Conservation (phyloP, 2,329 filamentous ascomycete genomes). For the Sporothrix humicola region DNA sequence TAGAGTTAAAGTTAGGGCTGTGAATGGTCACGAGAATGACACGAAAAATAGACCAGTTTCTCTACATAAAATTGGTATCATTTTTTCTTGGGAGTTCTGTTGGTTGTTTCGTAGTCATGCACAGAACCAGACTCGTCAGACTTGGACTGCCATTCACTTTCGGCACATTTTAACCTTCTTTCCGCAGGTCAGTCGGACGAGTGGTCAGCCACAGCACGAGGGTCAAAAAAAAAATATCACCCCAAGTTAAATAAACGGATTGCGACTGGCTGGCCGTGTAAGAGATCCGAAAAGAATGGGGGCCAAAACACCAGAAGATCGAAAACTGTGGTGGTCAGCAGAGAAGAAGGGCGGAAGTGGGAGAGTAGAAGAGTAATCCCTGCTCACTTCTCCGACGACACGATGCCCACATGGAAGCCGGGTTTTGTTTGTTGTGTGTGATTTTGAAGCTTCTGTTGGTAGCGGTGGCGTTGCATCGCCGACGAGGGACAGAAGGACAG, state of each 20-base stretch:
- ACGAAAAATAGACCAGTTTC: background rate
- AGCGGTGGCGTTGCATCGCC: background rate
- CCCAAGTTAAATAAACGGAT: background rate
- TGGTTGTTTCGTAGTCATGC: constrained; percentile 15
- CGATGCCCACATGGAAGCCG: background rate
- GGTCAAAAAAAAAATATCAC: background rate
- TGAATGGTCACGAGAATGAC: background rate
- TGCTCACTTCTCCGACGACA: too few relatives aligned
- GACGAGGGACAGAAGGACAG: background rate
- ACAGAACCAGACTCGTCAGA: background rate
- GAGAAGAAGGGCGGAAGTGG: too few relatives aligned
- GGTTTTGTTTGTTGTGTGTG: background rate
- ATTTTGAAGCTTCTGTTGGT: background rate
- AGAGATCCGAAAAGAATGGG: background rate
- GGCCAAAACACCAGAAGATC: too few relatives aligned
- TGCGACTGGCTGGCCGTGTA: constrained; percentile 3
- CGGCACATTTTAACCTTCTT: constrained; percentile 27
- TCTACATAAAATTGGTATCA: too few relatives aligned
- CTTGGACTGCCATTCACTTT: background rate
- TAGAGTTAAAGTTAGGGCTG: background rate
- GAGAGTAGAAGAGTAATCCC: too few relatives aligned
- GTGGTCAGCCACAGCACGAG: background rate
- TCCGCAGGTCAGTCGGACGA: background rate
- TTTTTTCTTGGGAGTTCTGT: background rate
- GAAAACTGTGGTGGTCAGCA: too few relatives aligned